Evolutionary conservation across 139 green algal species (phyloP), one percentile per base, ranked within the genome.

Genomic region (Coelastrella sp.): DNA sequence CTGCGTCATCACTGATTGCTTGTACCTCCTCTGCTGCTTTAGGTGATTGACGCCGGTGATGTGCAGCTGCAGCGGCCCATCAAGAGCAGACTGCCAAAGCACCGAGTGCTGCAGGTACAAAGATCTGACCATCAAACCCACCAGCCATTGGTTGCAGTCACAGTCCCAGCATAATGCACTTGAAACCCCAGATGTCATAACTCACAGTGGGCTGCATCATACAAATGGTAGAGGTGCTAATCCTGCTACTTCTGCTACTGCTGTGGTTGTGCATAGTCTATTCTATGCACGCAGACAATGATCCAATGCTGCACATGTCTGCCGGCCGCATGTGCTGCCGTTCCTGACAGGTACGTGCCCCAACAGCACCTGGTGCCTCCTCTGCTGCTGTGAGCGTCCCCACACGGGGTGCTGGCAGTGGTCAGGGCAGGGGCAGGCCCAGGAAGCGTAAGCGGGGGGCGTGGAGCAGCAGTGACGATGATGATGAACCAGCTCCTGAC

Each of bases 401-500:
- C 9, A 9, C 60, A 8, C 24, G 1, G 5, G 7, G 81, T 56
- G 24, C 59, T 24, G 65, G 35, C 63, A 59, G 82, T 65, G 65
- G 24, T 15, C 35, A 22, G 27, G 4, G 19, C 82, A 88, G 56
- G 22, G 27, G 35, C 49, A 11, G 74, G 56, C 15, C 15, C 11
- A 59, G 15, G 65, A 80, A 88, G 68, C 84, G 84, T 19, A 88
- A 76, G 84, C 66, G 84, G 49, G 20, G 68, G 11, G 84, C 61
- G 9, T 74, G 59, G 81, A 63, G 61, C 61, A 78, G 82, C 25
- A 25, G 27, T 25, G 68, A 87, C 20, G 82, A 88, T 70, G 81
- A 86, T 12, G 84, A 88, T 70, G 80, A 74, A 25, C 82, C 82
- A 17, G 65, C 82, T 12, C 25, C 63, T 87, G 82, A 87, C 7